Evolutionary conservation across 345 rosid genomes (phyloP).

Genomic region (Salix suchowensis): DNA sequence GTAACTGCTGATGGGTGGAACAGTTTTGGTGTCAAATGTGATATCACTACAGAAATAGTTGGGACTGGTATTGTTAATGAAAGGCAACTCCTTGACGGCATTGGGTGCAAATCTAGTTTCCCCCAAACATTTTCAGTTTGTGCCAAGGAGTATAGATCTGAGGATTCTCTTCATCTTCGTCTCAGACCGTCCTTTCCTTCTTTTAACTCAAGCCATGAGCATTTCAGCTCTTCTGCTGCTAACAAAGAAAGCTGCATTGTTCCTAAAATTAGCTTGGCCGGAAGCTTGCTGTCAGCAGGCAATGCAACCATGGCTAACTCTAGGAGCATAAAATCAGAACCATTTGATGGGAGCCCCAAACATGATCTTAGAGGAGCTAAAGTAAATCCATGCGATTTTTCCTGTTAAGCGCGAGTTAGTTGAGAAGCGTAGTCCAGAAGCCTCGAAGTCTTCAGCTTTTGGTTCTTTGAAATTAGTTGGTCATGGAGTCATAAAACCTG

Average conservation of each 20-base stretch:
- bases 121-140: slow-evolving; percentile 18
- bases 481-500: slow-evolving; percentile 45
- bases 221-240: slow-evolving; percentile 30
- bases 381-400: slow-evolving; percentile 6
- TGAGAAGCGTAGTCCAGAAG: slow-evolving; percentile 27
- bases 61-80: slow-evolving; percentile 19
- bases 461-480: slow-evolving; percentile 22
- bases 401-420: slow-evolving; percentile 42
- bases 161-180: slow-evolving; percentile 52
- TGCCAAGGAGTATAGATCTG: slow-evolving; percentile 17
- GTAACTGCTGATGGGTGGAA: slow-evolving; percentile 20
- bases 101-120: slow-evolving; percentile 15
- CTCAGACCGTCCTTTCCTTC: slow-evolving; percentile 35
- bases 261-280: slow-evolving; percentile 17
- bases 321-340: slow-evolving; percentile 55
- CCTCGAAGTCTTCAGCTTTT: slow-evolving; percentile 17
- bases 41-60: slow-evolving; percentile 13
- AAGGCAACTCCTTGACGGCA: slow-evolving; percentile 21
- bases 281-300: slow-evolving; percentile 15
- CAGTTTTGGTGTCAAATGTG: slow-evolving; percentile 17
- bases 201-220: slow-evolving; percentile 18
- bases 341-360: slow-evolving; percentile 39
- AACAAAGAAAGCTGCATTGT: slow-evolving; percentile 13
- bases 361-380: slow-evolving; percentile 19
- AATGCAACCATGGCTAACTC: slow-evolving; percentile 20